A percentile compares a stretch with the other conserved stretches of the same genome.
phyloP scores from a whole-genome alignment of 768 basidiomycete genomes.

The Pleurotus eryngii region DNA sequence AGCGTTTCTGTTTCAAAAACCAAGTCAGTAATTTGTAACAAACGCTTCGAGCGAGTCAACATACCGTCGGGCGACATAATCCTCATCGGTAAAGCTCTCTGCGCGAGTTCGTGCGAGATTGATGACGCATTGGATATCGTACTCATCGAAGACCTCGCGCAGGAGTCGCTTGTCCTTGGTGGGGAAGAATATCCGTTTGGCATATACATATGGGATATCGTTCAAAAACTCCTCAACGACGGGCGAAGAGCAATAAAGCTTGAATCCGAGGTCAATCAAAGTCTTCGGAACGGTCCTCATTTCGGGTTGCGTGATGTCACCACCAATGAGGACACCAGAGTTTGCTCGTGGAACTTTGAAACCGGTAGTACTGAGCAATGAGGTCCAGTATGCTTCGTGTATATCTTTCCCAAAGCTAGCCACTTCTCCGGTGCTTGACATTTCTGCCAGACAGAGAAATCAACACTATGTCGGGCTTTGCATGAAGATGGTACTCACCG shows the following conservation, averaged over 20 bases:
- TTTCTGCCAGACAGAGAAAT: conserved; percentile 51
- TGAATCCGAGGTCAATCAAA: conserved; percentile 87
- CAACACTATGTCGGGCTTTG: not conserved
- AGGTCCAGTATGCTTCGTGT: conserved; percentile 94
- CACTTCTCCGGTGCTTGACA: conserved; percentile 98
- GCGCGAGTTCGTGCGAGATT: conserved; percentile 86
- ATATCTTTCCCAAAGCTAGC: conserved; percentile 93
- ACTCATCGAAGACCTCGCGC: conserved; percentile 90
- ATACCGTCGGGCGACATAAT: conserved; percentile 91
- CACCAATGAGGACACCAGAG: conserved; percentile 90
- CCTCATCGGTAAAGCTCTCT: conserved; percentile 77
- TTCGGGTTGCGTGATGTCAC: conserved; percentile 84
- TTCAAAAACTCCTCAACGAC: conserved; percentile 82
- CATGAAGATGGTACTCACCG: conserved; percentile 46
- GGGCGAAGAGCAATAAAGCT: conserved; percentile 85
- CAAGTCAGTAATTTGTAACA: conserved; percentile 1
- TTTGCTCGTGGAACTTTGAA: conserved; percentile 86
- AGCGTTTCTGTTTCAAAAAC: conserved; percentile 59
- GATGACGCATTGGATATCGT: conserved; percentile 92
- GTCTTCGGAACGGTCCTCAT: conserved; percentile 79
- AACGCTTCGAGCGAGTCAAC: conserved; percentile 18
- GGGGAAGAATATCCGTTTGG: conserved; percentile 94
- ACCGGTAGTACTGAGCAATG: conserved; percentile 91
- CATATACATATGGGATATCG: conserved; percentile 68
- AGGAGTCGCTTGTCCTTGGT: conserved; percentile 94